Evolutionary conservation across 352 stramenopile genomes (phyloP).

Genomic region (Pythium pyrilobum): DNA sequence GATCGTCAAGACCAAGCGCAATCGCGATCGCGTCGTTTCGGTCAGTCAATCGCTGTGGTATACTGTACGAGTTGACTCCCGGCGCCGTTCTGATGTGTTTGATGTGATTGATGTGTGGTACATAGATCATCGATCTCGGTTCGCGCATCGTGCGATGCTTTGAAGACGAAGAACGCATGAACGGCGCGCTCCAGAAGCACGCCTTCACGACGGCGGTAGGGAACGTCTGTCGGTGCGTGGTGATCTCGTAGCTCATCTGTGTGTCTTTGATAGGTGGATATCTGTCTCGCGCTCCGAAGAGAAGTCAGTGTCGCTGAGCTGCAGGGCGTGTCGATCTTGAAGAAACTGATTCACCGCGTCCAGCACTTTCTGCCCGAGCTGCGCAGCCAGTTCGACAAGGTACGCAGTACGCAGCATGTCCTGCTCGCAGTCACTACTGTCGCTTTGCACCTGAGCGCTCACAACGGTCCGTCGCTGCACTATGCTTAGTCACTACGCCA

Average conservation of each 20-base stretch:
- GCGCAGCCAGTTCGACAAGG: slow-evolving; percentile 66
- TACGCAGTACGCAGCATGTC: slow-evolving; percentile 18
- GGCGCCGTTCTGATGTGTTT: not conserved
- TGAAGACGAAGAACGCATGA: slow-evolving; percentile 76
- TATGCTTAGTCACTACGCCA: slow-evolving; percentile 56
- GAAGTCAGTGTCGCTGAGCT: slow-evolving; percentile 39
- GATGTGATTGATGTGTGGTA: not conserved
- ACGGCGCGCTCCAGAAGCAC: slow-evolving; percentile 49
- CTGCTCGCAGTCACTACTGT: not conserved
- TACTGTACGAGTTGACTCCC: not conserved
- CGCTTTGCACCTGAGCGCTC: not conserved
- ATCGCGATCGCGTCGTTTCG: slow-evolving; percentile 69
- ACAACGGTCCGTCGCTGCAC: not conserved
- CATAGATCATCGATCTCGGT: slow-evolving; percentile 56
- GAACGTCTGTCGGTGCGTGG: not conserved
- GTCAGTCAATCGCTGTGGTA: slow-evolving; percentile 15
- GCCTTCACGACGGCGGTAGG: slow-evolving; percentile 65
- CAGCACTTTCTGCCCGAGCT: slow-evolving; percentile 75
- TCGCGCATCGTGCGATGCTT: slow-evolving; percentile 52
- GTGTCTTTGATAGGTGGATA: slow-evolving; percentile 45
- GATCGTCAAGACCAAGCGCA: slow-evolving; percentile 80
- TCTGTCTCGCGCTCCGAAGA: slow-evolving; percentile 56
- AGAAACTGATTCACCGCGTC: slow-evolving; percentile 55
- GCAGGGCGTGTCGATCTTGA: slow-evolving; percentile 47
- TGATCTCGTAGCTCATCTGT: not conserved